These are phyloP conservation scores for Thymus quinquecostatus DNA, from an alignment of 257 asterid species.

Conservation along the genomic window DNA sequence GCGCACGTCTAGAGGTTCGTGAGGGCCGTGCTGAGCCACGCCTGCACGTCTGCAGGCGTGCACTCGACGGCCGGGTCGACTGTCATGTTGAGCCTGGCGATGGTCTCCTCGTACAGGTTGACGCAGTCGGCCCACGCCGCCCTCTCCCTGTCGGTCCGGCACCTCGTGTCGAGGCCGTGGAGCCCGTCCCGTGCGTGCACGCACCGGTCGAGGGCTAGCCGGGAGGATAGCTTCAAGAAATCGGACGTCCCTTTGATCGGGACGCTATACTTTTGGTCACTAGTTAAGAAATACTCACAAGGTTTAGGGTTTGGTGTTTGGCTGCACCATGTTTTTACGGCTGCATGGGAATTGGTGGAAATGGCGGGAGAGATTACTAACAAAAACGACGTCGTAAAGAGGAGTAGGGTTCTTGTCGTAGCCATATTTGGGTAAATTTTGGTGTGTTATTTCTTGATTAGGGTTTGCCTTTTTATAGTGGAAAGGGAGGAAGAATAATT, in stretches of 20 bases:
- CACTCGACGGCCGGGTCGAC: conserved; percentile 47
- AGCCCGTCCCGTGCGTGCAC: conserved; percentile 42
- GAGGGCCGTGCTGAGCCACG: conserved; percentile 84
- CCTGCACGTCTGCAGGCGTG: conserved; percentile 53
- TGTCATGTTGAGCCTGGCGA: conserved; percentile 51
- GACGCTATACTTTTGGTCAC: conserved; percentile 44
- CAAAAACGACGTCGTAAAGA: conserved; percentile 29
- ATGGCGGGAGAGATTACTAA: conserved; percentile 38
- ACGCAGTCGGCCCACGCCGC: conserved; percentile 91
- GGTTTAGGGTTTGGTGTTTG: conserved; percentile 76
- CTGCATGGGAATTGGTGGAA: conserved; percentile 32
- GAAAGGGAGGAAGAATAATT: not conserved
- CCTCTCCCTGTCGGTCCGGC: conserved; percentile 54
- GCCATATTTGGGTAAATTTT: conserved; percentile 32
- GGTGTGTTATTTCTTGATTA: not conserved
- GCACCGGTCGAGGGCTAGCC: conserved; percentile 71
- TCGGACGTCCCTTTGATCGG: conserved; percentile 59
- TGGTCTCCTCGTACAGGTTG: conserved; percentile 55
- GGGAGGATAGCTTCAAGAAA: conserved; percentile 53
- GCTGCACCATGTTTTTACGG: conserved; percentile 64
- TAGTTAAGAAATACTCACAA: conserved; percentile 61
- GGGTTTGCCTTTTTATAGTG: conserved; percentile 38
- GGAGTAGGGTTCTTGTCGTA: conserved; percentile 10
- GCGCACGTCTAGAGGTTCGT: conserved; percentile 75
- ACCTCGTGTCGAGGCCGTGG: conserved; percentile 54